Conservation (phyloP, 176 grass and related monocot species). For the Aegilops bicornis region DNA sequence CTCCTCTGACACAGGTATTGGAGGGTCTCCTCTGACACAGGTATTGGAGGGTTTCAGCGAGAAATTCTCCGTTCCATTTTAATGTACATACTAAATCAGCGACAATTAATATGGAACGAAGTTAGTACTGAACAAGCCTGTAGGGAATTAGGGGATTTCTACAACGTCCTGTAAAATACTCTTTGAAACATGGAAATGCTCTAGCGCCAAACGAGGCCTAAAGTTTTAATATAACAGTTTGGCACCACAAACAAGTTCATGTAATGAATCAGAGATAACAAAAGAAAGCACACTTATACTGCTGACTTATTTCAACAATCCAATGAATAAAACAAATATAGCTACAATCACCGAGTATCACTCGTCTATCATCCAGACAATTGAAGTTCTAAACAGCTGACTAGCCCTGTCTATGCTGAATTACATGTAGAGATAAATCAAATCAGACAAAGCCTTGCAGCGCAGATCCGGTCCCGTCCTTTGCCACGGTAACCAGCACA, state of each 20-base stretch:
- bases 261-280: conserved; percentile 3
- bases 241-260: background rate
- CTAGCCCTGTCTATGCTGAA: conserved; percentile 25
- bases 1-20: too few relatives aligned
- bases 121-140: too few relatives aligned
- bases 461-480: background rate
- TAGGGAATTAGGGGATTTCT: too few relatives aligned
- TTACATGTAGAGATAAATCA: conserved; percentile 28
- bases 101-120: too few relatives aligned
- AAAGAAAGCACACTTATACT: conserved; percentile 10
- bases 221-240: background rate
- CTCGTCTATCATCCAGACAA: conserved; percentile 26
- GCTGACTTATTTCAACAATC: conserved; percentile 39
- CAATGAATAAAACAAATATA: conserved; percentile 45
- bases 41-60: too few relatives aligned
- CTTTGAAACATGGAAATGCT: too few relatives aligned
- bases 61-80: too few relatives aligned
- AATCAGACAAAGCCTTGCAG: conserved; percentile 15
- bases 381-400: conserved; percentile 24
- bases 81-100: too few relatives aligned
- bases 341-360: conserved; percentile 35
- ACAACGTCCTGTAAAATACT: too few relatives aligned
- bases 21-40: too few relatives aligned
- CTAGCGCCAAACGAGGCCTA: background rate
- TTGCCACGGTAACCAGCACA: conserved; percentile 14